Evolutionary conservation across 352 stramenopile species (phyloP).

Genomic region (Pythium sukuiense): DNA sequence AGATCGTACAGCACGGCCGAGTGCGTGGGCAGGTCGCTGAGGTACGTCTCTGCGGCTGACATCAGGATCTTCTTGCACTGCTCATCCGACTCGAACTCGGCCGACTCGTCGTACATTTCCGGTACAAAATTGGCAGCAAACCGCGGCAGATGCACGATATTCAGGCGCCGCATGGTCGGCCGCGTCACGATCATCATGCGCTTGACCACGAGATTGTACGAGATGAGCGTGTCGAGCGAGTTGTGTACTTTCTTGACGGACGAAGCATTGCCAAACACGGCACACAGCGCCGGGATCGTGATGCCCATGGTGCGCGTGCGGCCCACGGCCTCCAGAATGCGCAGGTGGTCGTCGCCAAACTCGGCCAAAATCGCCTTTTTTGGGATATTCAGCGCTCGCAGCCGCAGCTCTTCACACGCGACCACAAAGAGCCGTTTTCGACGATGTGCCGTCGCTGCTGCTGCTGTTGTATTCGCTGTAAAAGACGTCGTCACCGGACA

Average conservation of each 20-base stretch:
- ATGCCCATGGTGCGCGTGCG: slow-evolving; percentile 47
- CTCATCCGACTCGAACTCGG: slow-evolving; percentile 85
- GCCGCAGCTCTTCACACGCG: slow-evolving; percentile 63
- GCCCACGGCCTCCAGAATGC: slow-evolving; percentile 67
- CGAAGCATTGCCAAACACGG: slow-evolving; percentile 28
- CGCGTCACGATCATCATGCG: slow-evolving; percentile 76
- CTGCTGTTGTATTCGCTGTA: not conserved
- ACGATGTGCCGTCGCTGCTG: not conserved
- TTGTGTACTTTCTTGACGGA: slow-evolving; percentile 79
- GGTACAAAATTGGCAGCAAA: slow-evolving; percentile 62
- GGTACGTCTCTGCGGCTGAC: slow-evolving; percentile 53
- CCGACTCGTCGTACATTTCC: slow-evolving; percentile 66
- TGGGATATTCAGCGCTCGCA: slow-evolving; percentile 70
- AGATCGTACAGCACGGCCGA: slow-evolving; percentile 74
- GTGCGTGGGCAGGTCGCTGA: slow-evolving; percentile 53
- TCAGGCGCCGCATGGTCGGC: slow-evolving; percentile 62
- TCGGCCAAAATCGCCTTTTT: slow-evolving; percentile 61
- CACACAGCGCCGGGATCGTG: slow-evolving; percentile 50
- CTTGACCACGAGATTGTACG: slow-evolving; percentile 78
- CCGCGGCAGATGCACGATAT: slow-evolving; percentile 78
- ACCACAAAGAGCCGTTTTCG: slow-evolving; percentile 35
- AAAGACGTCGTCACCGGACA: not conserved
- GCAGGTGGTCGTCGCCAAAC: slow-evolving; percentile 58
- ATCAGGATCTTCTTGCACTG: slow-evolving; percentile 66
- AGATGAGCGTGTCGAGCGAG: slow-evolving; percentile 74